Evolutionary conservation across 2,329 filamentous ascomycete species (phyloP), one percentile per base, ranked within the genome.

Genomic region (Diplodia seriata): DNA sequence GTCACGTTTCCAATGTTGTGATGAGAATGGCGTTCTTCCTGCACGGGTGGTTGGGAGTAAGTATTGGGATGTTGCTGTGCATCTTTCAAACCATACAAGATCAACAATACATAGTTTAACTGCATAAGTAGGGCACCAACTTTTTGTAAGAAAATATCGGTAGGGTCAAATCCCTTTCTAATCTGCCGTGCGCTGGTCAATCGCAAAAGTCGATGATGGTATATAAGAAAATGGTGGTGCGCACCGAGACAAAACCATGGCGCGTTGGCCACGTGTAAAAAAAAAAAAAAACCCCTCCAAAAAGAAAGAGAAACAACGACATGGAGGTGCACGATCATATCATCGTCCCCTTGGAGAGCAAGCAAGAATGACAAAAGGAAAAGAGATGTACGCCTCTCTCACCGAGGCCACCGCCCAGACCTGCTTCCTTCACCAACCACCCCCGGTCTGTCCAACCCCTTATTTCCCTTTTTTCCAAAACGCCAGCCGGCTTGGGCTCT

Each of bases 401-500:
- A 56, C 18, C 23, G 18, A 9, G 20, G 20, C 33, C 9, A 29
- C 8, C 31, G 14, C 12, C 31, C 51, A 33, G 15, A 51, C 31
- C 51, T 31, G 14, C 29, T 11, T 55, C 23, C 14, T 20, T n/a
- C 51, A 8, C 18, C 36, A 36, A 36, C 33, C 31, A 33, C 8
- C 36, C 36, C 36, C 36, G 36, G 36, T 38, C 36, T 7, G 36
- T 38, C 36, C 36, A 12, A 8, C 36, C 36, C 36, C 9, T 47
- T 20, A 47, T 29, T 29, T 31, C 31, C 50, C 50, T 50, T 23
- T 66, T 36, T 66, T 66, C 62, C 62, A 66, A 55, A 66, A 66
- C 15, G 62, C 62, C 50, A 66, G 12, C 33, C 62, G 49, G 20
- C 51, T 66, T 2, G 62, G 62, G 26, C 62, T 66, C 62, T 50